These are phyloP conservation scores for Aureobasidium sp. DNA, from an alignment of 2,329 filamentous ascomycete genomes.

Conservation along the genomic window DNA sequence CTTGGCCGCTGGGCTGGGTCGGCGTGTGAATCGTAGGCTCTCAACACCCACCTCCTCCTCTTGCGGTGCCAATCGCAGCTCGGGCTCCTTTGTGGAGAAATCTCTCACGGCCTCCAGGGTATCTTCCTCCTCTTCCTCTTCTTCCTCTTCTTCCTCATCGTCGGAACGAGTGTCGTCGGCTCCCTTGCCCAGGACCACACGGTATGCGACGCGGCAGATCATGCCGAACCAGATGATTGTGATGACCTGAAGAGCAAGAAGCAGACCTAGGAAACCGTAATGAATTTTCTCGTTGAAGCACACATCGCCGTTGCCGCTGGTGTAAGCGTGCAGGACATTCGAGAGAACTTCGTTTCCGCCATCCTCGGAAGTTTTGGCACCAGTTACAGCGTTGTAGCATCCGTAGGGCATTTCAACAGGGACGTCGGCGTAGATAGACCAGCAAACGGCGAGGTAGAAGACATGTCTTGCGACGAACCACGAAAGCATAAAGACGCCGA, in stretches of 20 bases:
- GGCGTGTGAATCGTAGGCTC: slow-evolving; percentile 53
- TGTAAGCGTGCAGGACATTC: slow-evolving; percentile 69
- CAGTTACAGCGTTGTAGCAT: slow-evolving; percentile 60
- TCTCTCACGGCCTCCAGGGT: slow-evolving; percentile 21
- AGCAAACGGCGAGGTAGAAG: slow-evolving; percentile 71
- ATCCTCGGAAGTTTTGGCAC: slow-evolving; percentile 46
- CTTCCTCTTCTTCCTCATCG: slow-evolving; percentile 72
- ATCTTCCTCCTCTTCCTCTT: slow-evolving; percentile 46
- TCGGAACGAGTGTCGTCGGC: slow-evolving; percentile 87
- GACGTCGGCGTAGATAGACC: slow-evolving; percentile 67
- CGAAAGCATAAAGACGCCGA: slow-evolving; percentile 75
- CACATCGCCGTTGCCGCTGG: slow-evolving; percentile 59
- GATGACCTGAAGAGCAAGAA: slow-evolving; percentile 72
- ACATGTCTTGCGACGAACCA: slow-evolving; percentile 84
- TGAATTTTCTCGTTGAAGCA: slow-evolving; percentile 73
- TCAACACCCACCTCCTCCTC: slow-evolving; percentile 74
- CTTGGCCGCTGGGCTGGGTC: slow-evolving; percentile 27
- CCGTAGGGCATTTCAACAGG: slow-evolving; percentile 56
- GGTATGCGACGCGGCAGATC: slow-evolving; percentile 75
- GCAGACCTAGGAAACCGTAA: slow-evolving; percentile 67
- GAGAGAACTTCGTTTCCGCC: slow-evolving; percentile 38
- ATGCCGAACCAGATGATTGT: slow-evolving; percentile 84
- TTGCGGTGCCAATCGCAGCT: slow-evolving; percentile 20
- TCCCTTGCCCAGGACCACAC: slow-evolving; percentile 66
- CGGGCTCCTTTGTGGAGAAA: slow-evolving; percentile 21